phyloP scores from a whole-genome alignment of 768 basidiomycete species.

The Psilocybe azurescens region DNA sequence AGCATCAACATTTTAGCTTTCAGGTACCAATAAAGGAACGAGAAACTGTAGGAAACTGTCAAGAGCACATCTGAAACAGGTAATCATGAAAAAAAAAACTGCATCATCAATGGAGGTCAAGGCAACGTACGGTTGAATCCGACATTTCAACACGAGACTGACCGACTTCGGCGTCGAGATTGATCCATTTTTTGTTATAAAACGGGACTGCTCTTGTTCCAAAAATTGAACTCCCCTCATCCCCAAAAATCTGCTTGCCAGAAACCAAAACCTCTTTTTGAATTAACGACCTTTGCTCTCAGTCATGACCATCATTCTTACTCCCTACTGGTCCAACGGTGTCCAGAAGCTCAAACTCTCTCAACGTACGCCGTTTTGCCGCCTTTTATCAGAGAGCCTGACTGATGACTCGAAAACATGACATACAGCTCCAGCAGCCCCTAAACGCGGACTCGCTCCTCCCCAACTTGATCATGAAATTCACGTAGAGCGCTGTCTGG shows the following conservation, averaged over 20 bases:
- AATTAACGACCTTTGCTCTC: constrained; percentile 10
- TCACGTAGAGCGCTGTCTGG: constrained; percentile 64
- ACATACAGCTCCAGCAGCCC: constrained; percentile 43
- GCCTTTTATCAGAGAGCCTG: constrained; percentile 4
- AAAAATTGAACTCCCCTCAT: neutral
- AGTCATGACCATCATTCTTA: constrained; percentile 66
- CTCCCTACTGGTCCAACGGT: constrained; percentile 74
- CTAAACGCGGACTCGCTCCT: constrained; percentile 63
- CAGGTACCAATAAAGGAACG: constrained; percentile 7
- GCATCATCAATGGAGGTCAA: constrained; percentile 23
- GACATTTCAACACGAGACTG: constrained; percentile 21
- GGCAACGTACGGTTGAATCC: constrained; percentile 31
- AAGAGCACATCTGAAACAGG: constrained; percentile 19
- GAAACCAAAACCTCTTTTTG: neutral
- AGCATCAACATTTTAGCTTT: neutral
- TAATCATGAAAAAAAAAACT: constrained; percentile 9
- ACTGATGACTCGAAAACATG: constrained; percentile 10
- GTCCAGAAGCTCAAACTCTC: constrained; percentile 72
- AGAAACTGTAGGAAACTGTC: constrained; percentile 10
- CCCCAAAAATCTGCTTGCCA: constrained; percentile 4
- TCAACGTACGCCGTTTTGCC: constrained; percentile 38
- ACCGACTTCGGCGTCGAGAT: constrained; percentile 12
- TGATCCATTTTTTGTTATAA: constrained; percentile 7
- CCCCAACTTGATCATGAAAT: constrained; percentile 56
- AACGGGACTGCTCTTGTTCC: neutral